A percentile compares a stretch with the other conserved stretches of the same genome.
Evolutionary conservation across 2,329 filamentous ascomycete genomes (phyloP).

Genomic region (Aspergillus vadensis): DNA sequence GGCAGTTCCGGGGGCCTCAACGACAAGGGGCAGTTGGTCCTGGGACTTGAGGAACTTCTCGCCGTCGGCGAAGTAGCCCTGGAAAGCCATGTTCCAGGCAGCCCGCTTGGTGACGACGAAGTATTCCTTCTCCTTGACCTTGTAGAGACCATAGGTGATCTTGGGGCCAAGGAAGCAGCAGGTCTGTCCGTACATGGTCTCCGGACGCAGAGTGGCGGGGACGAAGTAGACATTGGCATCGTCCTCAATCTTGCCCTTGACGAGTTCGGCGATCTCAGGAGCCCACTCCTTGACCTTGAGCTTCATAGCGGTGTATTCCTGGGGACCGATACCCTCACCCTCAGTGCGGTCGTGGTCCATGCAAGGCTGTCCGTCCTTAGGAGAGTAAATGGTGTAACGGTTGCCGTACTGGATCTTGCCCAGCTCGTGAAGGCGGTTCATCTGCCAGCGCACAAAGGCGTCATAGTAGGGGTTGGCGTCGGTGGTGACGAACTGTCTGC

Average conservation of each 20-base stretch:
- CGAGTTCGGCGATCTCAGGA: slow-evolving; percentile 67
- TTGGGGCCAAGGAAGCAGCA: slow-evolving; percentile 94
- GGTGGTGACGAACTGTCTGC: slow-evolving; percentile 88
- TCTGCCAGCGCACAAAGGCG: slow-evolving; percentile 94
- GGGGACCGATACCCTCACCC: slow-evolving; percentile 79
- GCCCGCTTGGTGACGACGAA: slow-evolving; percentile 79
- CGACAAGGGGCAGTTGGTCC: slow-evolving; percentile 72
- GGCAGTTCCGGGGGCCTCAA: slow-evolving; percentile 74
- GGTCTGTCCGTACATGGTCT: slow-evolving; percentile 98
- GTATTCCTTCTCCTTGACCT: slow-evolving; percentile 75
- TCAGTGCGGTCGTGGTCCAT: slow-evolving; percentile 83
- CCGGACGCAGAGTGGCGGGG: slow-evolving; percentile 86
- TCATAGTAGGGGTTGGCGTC: slow-evolving; percentile 98
- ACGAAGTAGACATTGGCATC: slow-evolving; percentile 84
- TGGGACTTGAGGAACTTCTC: slow-evolving; percentile 58
- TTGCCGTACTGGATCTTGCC: slow-evolving; percentile 93
- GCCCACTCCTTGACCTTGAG: slow-evolving; percentile 90
- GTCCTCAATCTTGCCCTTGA: slow-evolving; percentile 77
- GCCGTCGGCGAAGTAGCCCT: slow-evolving; percentile 71
- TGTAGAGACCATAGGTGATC: slow-evolving; percentile 86
- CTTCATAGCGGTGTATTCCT: slow-evolving; percentile 93
- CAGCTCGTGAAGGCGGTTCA: slow-evolving; percentile 85
- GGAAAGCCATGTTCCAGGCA: slow-evolving; percentile 95
- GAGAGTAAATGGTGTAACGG: slow-evolving; percentile 89
- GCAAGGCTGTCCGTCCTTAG: slow-evolving; percentile 84